Conservation (phyloP, 148 eudicot genomes). For the Camellia granthamiana region DNA sequence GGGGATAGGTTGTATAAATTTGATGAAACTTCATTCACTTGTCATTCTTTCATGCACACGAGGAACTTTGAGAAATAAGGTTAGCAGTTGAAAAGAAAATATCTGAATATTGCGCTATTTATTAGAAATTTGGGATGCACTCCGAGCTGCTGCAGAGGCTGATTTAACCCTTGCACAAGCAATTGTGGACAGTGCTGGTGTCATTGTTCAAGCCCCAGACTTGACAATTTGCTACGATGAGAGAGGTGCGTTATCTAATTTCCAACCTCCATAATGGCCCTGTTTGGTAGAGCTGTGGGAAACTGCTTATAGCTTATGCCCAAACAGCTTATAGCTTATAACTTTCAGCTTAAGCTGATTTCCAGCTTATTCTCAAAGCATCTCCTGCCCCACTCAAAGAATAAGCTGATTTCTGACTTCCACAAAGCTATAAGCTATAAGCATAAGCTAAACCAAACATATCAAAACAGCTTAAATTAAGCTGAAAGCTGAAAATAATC, state of each 20-base stretch:
- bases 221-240: conserved; percentile 80
- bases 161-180: conserved; percentile 63
- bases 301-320: no score
- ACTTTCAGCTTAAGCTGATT: no score
- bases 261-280: not conserved
- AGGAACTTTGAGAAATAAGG: not conserved
- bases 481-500: no score
- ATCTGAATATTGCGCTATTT: conserved; percentile 1
- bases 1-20: not conserved
- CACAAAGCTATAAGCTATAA: no score
- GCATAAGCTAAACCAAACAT: no score
- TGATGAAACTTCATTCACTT: not conserved
- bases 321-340: no score
- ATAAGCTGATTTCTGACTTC: no score
- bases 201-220: conserved; percentile 69
- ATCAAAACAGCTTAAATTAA: no score
- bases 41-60: not conserved
- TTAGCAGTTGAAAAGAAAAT: not conserved
- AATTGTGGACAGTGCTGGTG: conserved; percentile 75
- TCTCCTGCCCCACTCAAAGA: no score
- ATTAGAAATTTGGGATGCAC: conserved; percentile 93
- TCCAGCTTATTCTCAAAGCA: no score
- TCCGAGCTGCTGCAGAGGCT: conserved; percentile 66
- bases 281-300: no score
- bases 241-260: conserved; percentile 44